Percentiles rank a stretch among this genome's conserved stretches.
These are phyloP conservation scores for Rhododendron kiyosumense DNA, from an alignment of 148 eudicot genomes.

Conservation along the genomic window DNA sequence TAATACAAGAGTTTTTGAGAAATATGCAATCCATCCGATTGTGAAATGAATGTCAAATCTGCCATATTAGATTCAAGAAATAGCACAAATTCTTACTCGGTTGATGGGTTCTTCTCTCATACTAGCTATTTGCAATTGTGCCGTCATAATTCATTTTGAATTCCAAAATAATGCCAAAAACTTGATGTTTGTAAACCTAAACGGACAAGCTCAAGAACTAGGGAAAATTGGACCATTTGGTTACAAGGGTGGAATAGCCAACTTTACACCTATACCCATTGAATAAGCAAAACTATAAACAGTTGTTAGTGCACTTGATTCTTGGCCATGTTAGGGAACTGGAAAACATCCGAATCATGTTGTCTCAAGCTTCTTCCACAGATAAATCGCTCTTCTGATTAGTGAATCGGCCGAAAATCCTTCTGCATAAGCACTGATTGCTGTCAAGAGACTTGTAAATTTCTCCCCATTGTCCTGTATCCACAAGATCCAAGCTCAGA, in stretches of 20 bases:
- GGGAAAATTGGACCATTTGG: not conserved
- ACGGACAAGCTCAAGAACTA: not conserved
- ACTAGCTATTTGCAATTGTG: not conserved
- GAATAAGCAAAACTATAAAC: not conserved
- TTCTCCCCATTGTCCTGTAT: constrained; percentile 88
- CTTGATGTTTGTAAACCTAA: not conserved
- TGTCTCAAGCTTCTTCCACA: constrained; percentile 78
- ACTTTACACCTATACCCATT: not conserved
- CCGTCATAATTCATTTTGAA: not conserved
- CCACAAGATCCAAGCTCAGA: not conserved
- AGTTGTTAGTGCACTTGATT: not conserved
- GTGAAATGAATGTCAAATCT: not conserved
- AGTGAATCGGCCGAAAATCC: constrained; percentile 87
- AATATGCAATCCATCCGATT: not conserved
- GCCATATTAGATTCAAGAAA: not conserved
- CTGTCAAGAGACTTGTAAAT: constrained; percentile 71
- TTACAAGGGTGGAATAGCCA: not conserved
- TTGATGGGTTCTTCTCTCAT: not conserved
- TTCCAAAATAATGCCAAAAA: not conserved
- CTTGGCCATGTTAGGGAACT: not conserved
- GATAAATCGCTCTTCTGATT: constrained; percentile 62
- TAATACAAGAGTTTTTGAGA: not conserved
- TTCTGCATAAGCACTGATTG: constrained; percentile 93
- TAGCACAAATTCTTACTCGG: not conserved
- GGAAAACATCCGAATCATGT: not conserved